phyloP scores from a whole-genome alignment of 331 rosid genomes.

The Rhamnella rubrinervis region DNA sequence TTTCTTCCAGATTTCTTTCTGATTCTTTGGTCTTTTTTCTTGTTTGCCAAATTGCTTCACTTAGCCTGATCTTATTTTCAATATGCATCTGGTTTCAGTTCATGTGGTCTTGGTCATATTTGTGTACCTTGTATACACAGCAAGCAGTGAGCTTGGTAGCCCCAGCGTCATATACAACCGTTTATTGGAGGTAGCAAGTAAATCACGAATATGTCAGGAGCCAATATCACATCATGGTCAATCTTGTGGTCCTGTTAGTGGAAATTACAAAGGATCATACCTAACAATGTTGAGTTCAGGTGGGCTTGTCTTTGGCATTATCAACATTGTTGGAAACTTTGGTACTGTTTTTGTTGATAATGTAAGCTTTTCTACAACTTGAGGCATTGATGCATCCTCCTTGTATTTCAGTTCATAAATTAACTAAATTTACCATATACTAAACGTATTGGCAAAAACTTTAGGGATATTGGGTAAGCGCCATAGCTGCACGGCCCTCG shows the following conservation, averaged over 20 bases:
- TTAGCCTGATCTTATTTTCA: constrained; percentile 17
- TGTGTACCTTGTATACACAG: constrained; percentile 81
- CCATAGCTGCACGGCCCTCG: constrained; percentile 94
- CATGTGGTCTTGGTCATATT: constrained; percentile 81
- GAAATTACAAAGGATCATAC: constrained; percentile 80
- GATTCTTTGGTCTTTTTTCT: background rate
- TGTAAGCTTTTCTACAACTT: constrained; percentile 42
- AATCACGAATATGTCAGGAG: constrained; percentile 65
- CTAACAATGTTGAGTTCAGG: constrained; percentile 91
- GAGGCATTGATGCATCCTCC: constrained; percentile 6
- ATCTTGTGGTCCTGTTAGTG: constrained; percentile 92
- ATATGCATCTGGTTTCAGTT: constrained; percentile 41
- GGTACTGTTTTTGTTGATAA: constrained; percentile 95
- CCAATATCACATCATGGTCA: constrained; percentile 82
- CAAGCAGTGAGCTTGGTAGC: constrained; percentile 86
- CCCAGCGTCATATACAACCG: constrained; percentile 61
- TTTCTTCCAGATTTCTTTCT: background rate
- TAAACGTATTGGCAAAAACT: constrained; percentile 18
- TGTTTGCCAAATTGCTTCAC: background rate
- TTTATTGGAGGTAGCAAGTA: constrained; percentile 70
- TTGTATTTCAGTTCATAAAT: constrained; percentile 15
- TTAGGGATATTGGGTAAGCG: constrained; percentile 98
- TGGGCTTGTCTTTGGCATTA: constrained; percentile 83
- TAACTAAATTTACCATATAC: background rate
- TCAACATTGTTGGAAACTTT: constrained; percentile 84